These are phyloP conservation scores for Stygiomarasmius scandens DNA, from an alignment of 1,284 basidiomycete genomes.

Conservation along the genomic window DNA sequence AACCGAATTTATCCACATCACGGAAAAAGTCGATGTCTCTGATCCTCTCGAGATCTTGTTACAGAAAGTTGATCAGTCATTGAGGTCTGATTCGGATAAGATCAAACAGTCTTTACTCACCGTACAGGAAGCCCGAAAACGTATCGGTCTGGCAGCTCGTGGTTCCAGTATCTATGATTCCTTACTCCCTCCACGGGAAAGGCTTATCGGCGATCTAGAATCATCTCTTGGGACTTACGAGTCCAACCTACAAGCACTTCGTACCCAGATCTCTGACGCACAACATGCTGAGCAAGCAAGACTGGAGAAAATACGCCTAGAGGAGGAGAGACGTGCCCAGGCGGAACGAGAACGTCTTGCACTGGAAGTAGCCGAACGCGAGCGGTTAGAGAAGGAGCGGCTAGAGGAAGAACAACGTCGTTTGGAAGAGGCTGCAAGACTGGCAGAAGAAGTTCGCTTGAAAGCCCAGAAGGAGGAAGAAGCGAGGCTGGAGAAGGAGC, in stretches of 20 bases:
- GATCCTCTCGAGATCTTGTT: conserved; percentile 38
- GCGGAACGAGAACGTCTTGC: conserved; percentile 32
- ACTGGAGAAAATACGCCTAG: conserved; percentile 35
- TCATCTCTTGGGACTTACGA: conserved; percentile 50
- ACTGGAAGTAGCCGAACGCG: conserved; percentile 33
- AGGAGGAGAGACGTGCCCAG: conserved; percentile 30
- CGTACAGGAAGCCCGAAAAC: conserved; percentile 52
- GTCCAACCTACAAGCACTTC: conserved; percentile 43
- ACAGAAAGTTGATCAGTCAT: conserved; percentile 38
- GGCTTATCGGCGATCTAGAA: conserved; percentile 52
- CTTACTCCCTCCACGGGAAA: conserved; percentile 49
- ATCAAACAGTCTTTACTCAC: conserved; percentile 53
- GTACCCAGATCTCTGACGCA: conserved; percentile 36
- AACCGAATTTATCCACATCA: conserved; percentile 30
- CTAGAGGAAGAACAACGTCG: conserved; percentile 35
- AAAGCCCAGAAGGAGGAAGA: conserved; percentile 31
- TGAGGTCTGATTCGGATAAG: conserved; percentile 35
- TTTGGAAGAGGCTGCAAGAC: conserved; percentile 33
- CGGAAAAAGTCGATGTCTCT: conserved; percentile 27
- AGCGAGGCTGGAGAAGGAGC: conserved; percentile 24
- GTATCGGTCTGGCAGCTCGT: conserved; percentile 47
- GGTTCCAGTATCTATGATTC: conserved; percentile 45
- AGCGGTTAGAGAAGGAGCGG: conserved; percentile 29
- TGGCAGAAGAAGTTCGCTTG: conserved; percentile 35
- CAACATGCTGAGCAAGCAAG: conserved; percentile 35